Percentiles rank a stretch among this genome's conserved stretches.
Conservation (phyloP, 106 monocot genomes). For the Amphibolis antarctica region DNA sequence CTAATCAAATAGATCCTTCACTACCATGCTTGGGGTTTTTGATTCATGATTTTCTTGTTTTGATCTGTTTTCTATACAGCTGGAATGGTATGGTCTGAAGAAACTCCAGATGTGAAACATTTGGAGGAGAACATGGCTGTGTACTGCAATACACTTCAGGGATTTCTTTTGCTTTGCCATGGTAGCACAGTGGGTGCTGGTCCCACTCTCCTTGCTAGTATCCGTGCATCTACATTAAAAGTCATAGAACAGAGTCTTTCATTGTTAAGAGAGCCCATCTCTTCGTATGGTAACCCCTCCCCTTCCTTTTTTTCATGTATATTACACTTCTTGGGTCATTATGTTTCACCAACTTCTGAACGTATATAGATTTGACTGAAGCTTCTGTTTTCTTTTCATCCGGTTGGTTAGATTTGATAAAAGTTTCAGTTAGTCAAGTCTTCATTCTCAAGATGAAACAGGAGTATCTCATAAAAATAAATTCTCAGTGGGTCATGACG, state of each 20-base stretch:
- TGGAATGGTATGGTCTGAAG: slow-evolving; percentile 83
- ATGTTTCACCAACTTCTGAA: background rate
- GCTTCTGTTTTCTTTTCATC: no score
- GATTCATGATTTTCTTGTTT: background rate
- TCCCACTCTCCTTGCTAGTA: slow-evolving; percentile 47
- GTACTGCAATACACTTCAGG: slow-evolving; percentile 72
- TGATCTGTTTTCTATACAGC: slow-evolving; percentile 24
- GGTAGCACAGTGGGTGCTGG: slow-evolving; percentile 63
- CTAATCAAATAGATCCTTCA: background rate
- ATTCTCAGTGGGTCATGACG: no score
- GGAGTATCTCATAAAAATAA: no score
- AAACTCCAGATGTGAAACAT: slow-evolving; percentile 38
- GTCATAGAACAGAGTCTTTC: slow-evolving; percentile 59
- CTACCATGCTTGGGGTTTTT: background rate
- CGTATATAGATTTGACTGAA: background rate
- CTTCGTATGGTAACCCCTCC: slow-evolving; percentile 42
- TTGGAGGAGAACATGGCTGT: slow-evolving; percentile 56
- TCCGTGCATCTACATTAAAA: slow-evolving; percentile 42
- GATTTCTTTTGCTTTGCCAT: slow-evolving; percentile 75
- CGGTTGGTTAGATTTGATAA: no score
- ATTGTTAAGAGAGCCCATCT: slow-evolving; percentile 54
- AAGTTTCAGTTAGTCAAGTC: background rate
- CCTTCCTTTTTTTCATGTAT: background rate
- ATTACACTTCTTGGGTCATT: background rate
- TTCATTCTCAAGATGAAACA: no score